Percentiles rank a stretch among this genome's conserved stretches.
Evolutionary conservation across 208 protist genomes (phyloP).

Genomic region (Phytomonas sp.): DNA sequence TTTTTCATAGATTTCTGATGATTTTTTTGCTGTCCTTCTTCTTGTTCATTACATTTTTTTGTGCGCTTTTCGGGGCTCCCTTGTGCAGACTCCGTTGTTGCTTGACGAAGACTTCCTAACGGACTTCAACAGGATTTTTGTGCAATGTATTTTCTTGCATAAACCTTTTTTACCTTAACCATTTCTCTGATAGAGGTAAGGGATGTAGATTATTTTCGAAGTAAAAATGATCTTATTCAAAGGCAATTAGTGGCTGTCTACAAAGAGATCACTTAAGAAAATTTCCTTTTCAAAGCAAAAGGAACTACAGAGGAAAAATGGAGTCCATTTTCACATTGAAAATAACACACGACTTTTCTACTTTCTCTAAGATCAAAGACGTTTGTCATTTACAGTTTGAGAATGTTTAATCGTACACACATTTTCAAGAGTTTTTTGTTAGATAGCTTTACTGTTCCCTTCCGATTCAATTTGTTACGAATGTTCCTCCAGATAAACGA

Average conservation of each 20-base stretch:
- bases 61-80: constrained; percentile 10
- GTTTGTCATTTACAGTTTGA: not conserved
- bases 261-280: not conserved
- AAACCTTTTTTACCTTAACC: constrained; percentile 17
- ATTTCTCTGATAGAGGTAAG: constrained; percentile 8
- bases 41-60: constrained; percentile 19
- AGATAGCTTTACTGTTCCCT: not conserved
- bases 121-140: constrained; percentile 12
- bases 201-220: not conserved
- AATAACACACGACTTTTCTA: not conserved
- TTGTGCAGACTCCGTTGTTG: constrained; percentile 7
- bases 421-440: not conserved
- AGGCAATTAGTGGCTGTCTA: not conserved
- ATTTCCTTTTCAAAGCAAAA: constrained; percentile 18
- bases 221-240: constrained; percentile 17
- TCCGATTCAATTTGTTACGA: not conserved
- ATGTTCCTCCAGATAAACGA: not conserved
- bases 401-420: not conserved
- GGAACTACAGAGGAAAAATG: constrained; percentile 3
- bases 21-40: constrained; percentile 22
- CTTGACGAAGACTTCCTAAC: constrained; percentile 13
- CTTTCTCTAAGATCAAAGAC: not conserved
- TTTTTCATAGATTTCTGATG: constrained; percentile 16
- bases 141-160: constrained; percentile 12
- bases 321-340: not conserved